A percentile compares a stretch with the other conserved stretches of the same genome.
phyloP scores from a whole-genome alignment of 306 rosid genomes.

The Glycine tomentella region DNA sequence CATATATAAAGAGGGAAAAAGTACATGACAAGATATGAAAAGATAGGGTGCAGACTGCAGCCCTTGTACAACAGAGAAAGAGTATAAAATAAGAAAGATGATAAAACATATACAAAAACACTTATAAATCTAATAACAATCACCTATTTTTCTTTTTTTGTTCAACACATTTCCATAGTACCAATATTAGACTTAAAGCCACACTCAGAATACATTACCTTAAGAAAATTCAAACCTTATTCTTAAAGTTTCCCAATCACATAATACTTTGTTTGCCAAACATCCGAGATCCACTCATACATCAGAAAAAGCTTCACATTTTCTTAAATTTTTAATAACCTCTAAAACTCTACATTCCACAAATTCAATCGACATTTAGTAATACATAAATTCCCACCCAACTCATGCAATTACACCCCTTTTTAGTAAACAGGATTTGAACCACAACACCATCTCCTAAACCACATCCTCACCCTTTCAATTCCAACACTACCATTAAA shows the following conservation, averaged over 20 bases:
- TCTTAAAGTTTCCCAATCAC: constrained; percentile 17
- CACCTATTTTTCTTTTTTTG: background rate
- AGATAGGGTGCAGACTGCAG: too few relatives aligned
- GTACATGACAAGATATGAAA: too few relatives aligned
- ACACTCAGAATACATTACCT: background rate
- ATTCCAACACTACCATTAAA: constrained; percentile 24
- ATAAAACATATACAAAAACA: too few relatives aligned
- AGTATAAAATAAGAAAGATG: too few relatives aligned
- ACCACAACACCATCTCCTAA: background rate
- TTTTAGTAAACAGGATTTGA: background rate
- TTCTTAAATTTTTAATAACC: background rate
- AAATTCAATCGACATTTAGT: constrained; percentile 20
- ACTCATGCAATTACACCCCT: background rate
- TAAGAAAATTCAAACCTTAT: background rate
- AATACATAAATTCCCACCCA: background rate
- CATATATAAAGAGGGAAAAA: too few relatives aligned
- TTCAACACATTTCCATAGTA: background rate
- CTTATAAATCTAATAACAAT: background rate
- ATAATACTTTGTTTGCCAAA: background rate
- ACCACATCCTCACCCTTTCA: constrained; percentile 7
- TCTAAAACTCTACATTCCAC: constrained; percentile 22
- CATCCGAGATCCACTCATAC: constrained; percentile 9
- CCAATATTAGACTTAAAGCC: background rate
- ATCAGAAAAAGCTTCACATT: background rate
- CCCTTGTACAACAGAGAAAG: too few relatives aligned